These are phyloP conservation scores for Pythium apleroticum DNA, from an alignment of 352 stramenopile species.

Conservation along the genomic window DNA sequence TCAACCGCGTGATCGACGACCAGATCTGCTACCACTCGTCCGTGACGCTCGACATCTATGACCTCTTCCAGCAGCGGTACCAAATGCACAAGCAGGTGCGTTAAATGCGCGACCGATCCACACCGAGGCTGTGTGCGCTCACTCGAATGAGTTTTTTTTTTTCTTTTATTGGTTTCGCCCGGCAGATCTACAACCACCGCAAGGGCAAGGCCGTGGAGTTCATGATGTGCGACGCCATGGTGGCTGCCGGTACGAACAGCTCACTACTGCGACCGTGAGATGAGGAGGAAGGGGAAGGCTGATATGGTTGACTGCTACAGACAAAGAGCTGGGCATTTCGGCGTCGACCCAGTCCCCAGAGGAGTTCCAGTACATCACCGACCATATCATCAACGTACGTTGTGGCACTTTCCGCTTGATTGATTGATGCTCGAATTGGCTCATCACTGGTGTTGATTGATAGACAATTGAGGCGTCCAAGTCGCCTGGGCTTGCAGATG, in stretches of 20 bases:
- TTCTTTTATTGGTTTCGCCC: no score
- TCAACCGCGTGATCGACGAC: conserved; percentile 83
- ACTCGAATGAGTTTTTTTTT: no score
- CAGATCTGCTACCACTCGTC: conserved; percentile 91
- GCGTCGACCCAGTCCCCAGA: conserved; percentile 55
- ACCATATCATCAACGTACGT: conserved; percentile 71
- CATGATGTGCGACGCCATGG: conserved; percentile 90
- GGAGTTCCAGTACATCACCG: conserved; percentile 77
- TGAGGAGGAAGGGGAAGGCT: not conserved
- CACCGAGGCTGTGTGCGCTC: no score
- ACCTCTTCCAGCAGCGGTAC: conserved; percentile 89
- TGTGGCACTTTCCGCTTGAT: not conserved
- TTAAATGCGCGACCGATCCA: no score
- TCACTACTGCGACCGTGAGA: not conserved
- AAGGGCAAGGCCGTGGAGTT: conserved; percentile 88
- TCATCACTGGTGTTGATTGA: not conserved
- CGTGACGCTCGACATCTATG: conserved; percentile 86
- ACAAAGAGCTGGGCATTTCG: conserved; percentile 74
- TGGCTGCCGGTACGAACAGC: conserved; percentile 42
- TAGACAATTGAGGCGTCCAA: conserved; percentile 80
- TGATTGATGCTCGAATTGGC: not conserved
- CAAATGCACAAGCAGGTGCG: conserved; percentile 78
- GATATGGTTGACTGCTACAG: conserved; percentile 15
- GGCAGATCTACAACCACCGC: conserved; percentile 87
- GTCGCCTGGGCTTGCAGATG: conserved; percentile 40